Percentiles rank a stretch among this genome's conserved stretches.
These are phyloP conservation scores for Gleditsia sinensis DNA, from an alignment of 306 rosid species.

Conservation along the genomic window DNA sequence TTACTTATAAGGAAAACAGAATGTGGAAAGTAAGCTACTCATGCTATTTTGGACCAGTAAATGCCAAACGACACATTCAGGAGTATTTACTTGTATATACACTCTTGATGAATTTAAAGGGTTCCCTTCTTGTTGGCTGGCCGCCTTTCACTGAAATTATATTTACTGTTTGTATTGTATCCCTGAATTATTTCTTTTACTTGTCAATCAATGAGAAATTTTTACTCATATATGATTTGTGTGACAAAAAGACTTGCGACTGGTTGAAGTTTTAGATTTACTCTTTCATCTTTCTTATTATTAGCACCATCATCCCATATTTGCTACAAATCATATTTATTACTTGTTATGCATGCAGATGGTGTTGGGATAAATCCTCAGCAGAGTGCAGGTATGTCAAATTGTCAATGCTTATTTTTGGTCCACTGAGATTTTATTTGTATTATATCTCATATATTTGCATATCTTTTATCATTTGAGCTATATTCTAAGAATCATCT, in stretches of 20 bases:
- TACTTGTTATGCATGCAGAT: slow-evolving; percentile 60
- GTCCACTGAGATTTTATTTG: neutral
- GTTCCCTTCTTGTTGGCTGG: slow-evolving; percentile 10
- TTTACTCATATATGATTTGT: neutral
- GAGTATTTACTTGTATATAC: neutral
- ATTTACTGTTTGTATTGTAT: neutral
- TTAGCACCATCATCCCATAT: neutral
- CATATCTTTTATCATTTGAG: slow-evolving; percentile 1
- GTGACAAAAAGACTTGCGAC: neutral
- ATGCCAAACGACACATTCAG: neutral
- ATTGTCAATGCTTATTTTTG: neutral
- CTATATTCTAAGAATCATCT: neutral
- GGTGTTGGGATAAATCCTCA: slow-evolving; percentile 98
- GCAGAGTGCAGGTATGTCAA: slow-evolving; percentile 88
- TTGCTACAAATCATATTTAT: slow-evolving; percentile 6
- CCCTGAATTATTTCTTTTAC: neutral
- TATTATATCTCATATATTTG: neutral
- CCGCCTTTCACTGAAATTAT: neutral
- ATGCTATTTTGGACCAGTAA: too few species aligned
- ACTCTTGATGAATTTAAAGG: neutral
- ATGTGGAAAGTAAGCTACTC: too few species aligned
- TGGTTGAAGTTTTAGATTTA: neutral
- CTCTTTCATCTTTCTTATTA: neutral
- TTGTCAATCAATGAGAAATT: neutral
- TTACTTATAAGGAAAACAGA: too few species aligned